Evolutionary conservation across 495 filamentous ascomycete genomes (phyloP).

Genomic region (Letharia lupina): DNA sequence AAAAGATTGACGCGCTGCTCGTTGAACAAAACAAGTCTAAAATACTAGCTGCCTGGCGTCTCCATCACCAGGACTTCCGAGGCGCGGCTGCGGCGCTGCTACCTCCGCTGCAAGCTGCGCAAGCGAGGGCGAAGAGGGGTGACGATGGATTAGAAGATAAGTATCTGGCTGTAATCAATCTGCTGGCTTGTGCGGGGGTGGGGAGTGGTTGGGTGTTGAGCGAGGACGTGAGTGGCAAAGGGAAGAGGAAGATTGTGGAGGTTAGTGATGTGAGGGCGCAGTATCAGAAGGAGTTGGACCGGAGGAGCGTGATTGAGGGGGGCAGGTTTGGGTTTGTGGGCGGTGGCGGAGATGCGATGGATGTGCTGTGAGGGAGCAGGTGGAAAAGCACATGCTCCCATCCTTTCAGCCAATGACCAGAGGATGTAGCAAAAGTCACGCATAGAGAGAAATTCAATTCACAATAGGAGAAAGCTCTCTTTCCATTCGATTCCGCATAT

Average conservation of each 20-base stretch:
- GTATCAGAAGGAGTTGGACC: conserved; percentile 81
- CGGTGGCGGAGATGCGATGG: conserved; percentile 32
- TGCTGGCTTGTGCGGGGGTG: conserved; percentile 70
- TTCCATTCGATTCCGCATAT: too few relatives aligned
- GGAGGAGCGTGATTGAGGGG: conserved; percentile 52
- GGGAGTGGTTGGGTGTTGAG: conserved; percentile 63
- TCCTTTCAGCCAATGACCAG: not conserved
- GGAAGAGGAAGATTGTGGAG: conserved; percentile 51
- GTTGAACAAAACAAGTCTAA: conserved; percentile 54
- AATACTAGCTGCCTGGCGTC: conserved; percentile 82
- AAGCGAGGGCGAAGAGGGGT: conserved; percentile 43
- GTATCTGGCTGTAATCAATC: conserved; percentile 81
- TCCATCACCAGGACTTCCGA: conserved; percentile 74
- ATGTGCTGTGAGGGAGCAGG: conserved; percentile 12
- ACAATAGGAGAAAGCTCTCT: too few relatives aligned
- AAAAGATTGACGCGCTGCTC: conserved; percentile 69
- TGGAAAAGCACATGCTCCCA: not conserved
- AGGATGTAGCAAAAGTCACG: too few relatives aligned
- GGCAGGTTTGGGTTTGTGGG: conserved; percentile 55
- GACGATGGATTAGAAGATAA: conserved; percentile 48
- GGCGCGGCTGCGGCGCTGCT: conserved; percentile 75
- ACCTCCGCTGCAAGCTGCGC: conserved; percentile 55
- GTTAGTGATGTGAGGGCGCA: conserved; percentile 74
- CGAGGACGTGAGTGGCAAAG: conserved; percentile 38
- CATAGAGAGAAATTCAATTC: too few relatives aligned